These are phyloP conservation scores for Aspergillus felis DNA, from an alignment of 2,329 filamentous ascomycete species.

Conservation along the genomic window DNA sequence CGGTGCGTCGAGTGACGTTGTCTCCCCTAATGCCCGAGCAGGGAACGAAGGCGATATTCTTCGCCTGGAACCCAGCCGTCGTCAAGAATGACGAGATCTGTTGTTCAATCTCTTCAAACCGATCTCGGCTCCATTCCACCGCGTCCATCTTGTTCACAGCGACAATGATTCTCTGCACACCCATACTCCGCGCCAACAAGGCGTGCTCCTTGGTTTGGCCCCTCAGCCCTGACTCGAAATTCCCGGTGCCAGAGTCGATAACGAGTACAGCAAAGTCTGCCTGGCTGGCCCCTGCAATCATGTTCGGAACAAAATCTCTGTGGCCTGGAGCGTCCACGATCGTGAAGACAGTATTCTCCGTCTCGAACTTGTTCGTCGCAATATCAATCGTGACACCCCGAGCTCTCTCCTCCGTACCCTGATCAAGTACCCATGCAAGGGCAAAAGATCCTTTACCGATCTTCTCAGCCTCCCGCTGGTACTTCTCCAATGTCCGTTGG, in stretches of 20 bases:
- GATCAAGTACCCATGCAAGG: slow-evolving; percentile 93
- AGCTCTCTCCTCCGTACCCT: slow-evolving; percentile 80
- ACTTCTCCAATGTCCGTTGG: slow-evolving; percentile 81
- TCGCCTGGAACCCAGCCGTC: slow-evolving; percentile 73
- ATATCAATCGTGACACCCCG: slow-evolving; percentile 96
- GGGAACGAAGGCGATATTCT: slow-evolving; percentile 81
- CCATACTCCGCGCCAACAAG: slow-evolving; percentile 82
- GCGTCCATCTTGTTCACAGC: slow-evolving; percentile 95
- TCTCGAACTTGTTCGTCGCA: slow-evolving; percentile 91
- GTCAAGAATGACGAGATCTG: slow-evolving; percentile 80
- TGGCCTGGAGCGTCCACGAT: slow-evolving; percentile 95
- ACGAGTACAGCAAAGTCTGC: slow-evolving; percentile 95
- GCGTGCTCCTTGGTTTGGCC: slow-evolving; percentile 95
- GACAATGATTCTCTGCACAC: slow-evolving; percentile 81
- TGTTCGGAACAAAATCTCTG: slow-evolving; percentile 94
- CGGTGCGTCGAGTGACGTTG: slow-evolving; percentile 62
- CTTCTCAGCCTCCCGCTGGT: slow-evolving; percentile 80
- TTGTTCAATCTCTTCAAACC: slow-evolving; percentile 80
- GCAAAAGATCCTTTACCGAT: slow-evolving; percentile 95
- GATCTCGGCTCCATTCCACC: slow-evolving; percentile 73
- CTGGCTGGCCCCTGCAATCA: slow-evolving; percentile 95
- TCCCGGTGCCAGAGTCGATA: slow-evolving; percentile 83
- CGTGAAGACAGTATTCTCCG: slow-evolving; percentile 79
- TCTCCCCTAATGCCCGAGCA: slow-evolving; percentile 86
- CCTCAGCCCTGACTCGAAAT: slow-evolving; percentile 88